Evolutionary conservation across 371 early-diverging fungal genomes (phyloP), one percentile per base, ranked within the genome.

Genomic region (Zychaea mexicana): DNA sequence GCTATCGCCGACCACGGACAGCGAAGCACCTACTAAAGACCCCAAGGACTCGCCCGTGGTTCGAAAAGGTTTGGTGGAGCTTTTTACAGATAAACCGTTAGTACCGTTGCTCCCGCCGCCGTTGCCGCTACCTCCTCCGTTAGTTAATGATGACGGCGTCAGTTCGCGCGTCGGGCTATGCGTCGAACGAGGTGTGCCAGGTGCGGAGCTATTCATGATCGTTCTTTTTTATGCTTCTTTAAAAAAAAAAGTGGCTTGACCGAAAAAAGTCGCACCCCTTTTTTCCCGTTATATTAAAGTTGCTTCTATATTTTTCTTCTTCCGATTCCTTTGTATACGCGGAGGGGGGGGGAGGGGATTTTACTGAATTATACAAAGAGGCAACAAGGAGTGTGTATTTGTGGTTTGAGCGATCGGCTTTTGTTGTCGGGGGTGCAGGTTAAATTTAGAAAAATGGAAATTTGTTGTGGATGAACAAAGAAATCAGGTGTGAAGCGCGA

Each of bases 11-110:
- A 84, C 77, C 30, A 78, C 80, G 19, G 85, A 85, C 49, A 87
- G 70, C n/a, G 87, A 86, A 2, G 87, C 85, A 60, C 85, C 87
- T 12, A 88, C 87, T 27, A 88, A 77, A 15, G 86, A 81, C 27
- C 80, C 81, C 52, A 85, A 72, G 13, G 79, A 70, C 59, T 85
- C 85, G 33, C 87, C 87, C 6, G 67, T 66, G 0, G 82, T 80
- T 3, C 68, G 69, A 28, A 74, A 61, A 30, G 85, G 82, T 42
- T 66, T 54, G 21, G 73, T 58, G 32, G 63, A 71, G 1, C 49
- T 39, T 28, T 61, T 69, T 45, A 67, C 61, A 46, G 70, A n/a
- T n/a, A n/a, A n/a, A 42, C 15, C 15, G n/a, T 42, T 42, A 42
- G 4, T 42, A 0, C 42, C 42, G 0, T 42, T 13, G 7, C 17